phyloP scores from a whole-genome alignment of 495 filamentous ascomycete genomes.

The Viridothelium virens region DNA sequence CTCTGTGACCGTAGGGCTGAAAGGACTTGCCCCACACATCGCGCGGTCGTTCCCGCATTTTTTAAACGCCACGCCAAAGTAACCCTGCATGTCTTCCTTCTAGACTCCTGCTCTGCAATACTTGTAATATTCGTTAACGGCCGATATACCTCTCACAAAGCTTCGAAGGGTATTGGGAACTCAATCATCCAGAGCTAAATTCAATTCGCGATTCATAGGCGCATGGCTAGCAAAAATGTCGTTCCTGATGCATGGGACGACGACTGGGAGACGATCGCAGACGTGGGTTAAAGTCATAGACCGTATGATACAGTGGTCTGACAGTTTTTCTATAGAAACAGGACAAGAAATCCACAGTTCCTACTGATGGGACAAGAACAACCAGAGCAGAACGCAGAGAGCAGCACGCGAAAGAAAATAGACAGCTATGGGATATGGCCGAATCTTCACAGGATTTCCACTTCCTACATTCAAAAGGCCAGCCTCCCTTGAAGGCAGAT shows the following conservation, averaged over 20 bases:
- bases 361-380: slow-evolving; percentile 39
- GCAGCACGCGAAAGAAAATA: slow-evolving; percentile 72
- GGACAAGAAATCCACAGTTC: slow-evolving; percentile 19
- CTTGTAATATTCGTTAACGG: too few relatives aligned
- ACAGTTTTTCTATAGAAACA: slow-evolving; percentile 31
- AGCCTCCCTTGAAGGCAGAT: slow-evolving; percentile 65
- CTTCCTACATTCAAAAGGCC: slow-evolving; percentile 59
- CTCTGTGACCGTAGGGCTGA: too few relatives aligned
- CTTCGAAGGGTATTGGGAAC: too few relatives aligned
- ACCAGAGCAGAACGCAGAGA: slow-evolving; percentile 71
- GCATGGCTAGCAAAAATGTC: slow-evolving; percentile 43
- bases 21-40: not conserved
- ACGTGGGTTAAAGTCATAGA: slow-evolving; percentile 40
- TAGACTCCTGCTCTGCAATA: not conserved
- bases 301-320: not conserved
- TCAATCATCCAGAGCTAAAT: too few relatives aligned
- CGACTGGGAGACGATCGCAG: slow-evolving; percentile 75
- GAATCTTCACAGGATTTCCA: slow-evolving; percentile 60
- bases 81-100: not conserved
- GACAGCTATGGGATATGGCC: slow-evolving; percentile 82
- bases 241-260: slow-evolving; percentile 84
- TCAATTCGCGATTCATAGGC: not conserved
- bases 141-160: too few relatives aligned
- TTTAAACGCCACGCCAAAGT: not conserved
- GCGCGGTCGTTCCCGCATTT: not conserved